Percentiles rank a stretch among this genome's conserved stretches.
Conservation (phyloP, 768 basidiomycete species). For the Macrocybe gigantea region DNA sequence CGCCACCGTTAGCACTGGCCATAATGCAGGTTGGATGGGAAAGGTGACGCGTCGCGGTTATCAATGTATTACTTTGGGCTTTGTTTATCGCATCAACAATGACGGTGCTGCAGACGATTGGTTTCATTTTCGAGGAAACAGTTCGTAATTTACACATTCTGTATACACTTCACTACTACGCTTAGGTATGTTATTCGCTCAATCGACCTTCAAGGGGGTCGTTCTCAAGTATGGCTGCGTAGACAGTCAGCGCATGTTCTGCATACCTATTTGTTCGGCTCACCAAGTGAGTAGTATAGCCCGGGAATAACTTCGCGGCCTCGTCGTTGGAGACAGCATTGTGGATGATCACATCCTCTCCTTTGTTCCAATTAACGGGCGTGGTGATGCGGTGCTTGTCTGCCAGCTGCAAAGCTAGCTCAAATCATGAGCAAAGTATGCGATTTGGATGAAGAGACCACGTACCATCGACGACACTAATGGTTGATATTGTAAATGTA, state of each 20-base stretch:
- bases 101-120: too few species aligned
- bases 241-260: constrained; percentile 5
- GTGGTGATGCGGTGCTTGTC: constrained; percentile 83
- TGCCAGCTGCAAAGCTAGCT: constrained; percentile 77
- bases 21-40: constrained; percentile 31
- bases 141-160: constrained; percentile 1
- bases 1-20: constrained; percentile 80
- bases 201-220: constrained; percentile 46
- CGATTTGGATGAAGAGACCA: constrained; percentile 24
- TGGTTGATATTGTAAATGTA: not conserved
- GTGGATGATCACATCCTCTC: constrained; percentile 92
- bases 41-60: not conserved
- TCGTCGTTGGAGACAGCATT: constrained; percentile 79
- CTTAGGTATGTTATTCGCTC: constrained; percentile 10
- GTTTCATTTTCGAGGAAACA: not conserved
- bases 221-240: constrained; percentile 84
- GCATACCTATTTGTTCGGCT: constrained; percentile 2
- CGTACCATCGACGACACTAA: constrained; percentile 69
- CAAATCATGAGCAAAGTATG: constrained; percentile 21
- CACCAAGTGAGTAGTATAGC: constrained; percentile 76
- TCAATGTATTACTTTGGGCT: too few species aligned
- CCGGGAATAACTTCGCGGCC: constrained; percentile 87
- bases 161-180: constrained; percentile 6
- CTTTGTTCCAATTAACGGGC: constrained; percentile 93
- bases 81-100: too few species aligned